These are phyloP conservation scores for Xylariaceae sp. DNA, from an alignment of 2,329 filamentous ascomycete species.

Conservation along the genomic window DNA sequence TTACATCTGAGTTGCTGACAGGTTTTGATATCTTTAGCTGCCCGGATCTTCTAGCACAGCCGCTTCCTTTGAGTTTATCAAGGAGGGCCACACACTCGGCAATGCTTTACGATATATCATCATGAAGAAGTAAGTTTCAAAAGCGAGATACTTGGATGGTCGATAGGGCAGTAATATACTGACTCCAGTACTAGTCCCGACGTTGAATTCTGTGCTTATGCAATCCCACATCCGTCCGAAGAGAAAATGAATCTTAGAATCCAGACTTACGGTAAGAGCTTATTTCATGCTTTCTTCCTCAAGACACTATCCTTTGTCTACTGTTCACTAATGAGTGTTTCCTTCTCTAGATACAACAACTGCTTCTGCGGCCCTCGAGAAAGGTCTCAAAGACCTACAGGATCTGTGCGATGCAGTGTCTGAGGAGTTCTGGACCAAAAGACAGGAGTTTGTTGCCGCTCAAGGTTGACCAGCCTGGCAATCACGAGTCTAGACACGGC, in stretches of 20 bases:
- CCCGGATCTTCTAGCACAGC: slow-evolving; percentile 82
- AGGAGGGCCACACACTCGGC: slow-evolving; percentile 91
- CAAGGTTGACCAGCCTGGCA: slow-evolving; percentile 1
- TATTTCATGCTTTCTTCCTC: neutral
- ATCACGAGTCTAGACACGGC: neutral
- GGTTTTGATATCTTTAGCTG: slow-evolving; percentile 51
- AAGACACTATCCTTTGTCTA: neutral
- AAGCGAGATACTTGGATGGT: too few relatives aligned
- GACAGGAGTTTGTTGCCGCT: slow-evolving; percentile 54
- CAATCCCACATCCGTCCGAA: slow-evolving; percentile 95
- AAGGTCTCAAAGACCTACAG: slow-evolving; percentile 83
- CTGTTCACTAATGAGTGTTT: slow-evolving; percentile 9
- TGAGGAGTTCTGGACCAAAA: slow-evolving; percentile 76
- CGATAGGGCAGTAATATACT: too few relatives aligned
- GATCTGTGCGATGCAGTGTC: slow-evolving; percentile 89
- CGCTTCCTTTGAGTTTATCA: slow-evolving; percentile 90
- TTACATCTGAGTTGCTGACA: slow-evolving; percentile 10
- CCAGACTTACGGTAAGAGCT: slow-evolving; percentile 80
- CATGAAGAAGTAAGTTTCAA: slow-evolving; percentile 83
- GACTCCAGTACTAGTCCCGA: slow-evolving; percentile 74
- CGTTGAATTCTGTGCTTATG: slow-evolving; percentile 97
- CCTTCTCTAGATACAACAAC: slow-evolving; percentile 62
- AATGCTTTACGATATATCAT: slow-evolving; percentile 93
- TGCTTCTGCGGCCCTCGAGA: slow-evolving; percentile 81
- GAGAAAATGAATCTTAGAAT: slow-evolving; percentile 96